Evolutionary conservation across 306 rosid species (phyloP).

Genomic region (Ochetophila trinervis): DNA sequence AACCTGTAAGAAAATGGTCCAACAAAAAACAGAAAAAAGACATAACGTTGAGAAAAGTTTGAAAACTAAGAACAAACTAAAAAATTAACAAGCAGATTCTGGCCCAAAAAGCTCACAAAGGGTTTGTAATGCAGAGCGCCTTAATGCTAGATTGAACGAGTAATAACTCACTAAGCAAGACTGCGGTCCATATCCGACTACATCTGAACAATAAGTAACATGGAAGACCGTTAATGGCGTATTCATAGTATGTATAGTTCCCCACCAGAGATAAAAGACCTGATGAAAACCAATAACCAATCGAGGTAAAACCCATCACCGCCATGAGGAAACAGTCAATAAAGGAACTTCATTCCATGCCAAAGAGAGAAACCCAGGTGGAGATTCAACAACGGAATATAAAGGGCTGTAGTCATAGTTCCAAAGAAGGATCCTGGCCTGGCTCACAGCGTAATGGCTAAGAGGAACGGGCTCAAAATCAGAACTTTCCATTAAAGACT

Average conservation of each 20-base stretch:
- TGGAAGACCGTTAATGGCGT: constrained; percentile 43
- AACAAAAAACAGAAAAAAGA: constrained; percentile 6
- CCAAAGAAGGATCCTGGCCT: constrained; percentile 78
- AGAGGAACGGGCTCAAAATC: constrained; percentile 66
- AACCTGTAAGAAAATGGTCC: constrained; percentile 38
- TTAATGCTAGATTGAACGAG: constrained; percentile 22
- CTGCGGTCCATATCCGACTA: constrained; percentile 13
- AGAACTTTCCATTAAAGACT: constrained; percentile 55
- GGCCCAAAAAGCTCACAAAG: constrained; percentile 13
- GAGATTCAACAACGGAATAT: constrained; percentile 62
- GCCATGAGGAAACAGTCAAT: constrained; percentile 90
- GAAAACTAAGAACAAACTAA: constrained; percentile 38
- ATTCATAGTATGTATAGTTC: constrained; percentile 45
- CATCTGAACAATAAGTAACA: constrained; percentile 10
- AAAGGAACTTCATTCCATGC: constrained; percentile 86
- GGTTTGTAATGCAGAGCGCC: constrained; percentile 15
- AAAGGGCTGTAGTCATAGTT: constrained; percentile 56
- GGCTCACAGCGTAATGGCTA: constrained; percentile 88
- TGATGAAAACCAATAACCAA: constrained; percentile 48
- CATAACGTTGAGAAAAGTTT: constrained; percentile 16
- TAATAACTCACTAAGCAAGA: constrained; percentile 10
- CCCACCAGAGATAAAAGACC: constrained; percentile 68
- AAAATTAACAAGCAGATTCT: constrained; percentile 23
- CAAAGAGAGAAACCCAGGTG: constrained; percentile 73
- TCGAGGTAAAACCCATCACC: constrained; percentile 32